Base-by-base conservation (phyloP, 2,329 filamentous ascomycete genomes). In the Pseudogymnoascus sp. region DNA sequence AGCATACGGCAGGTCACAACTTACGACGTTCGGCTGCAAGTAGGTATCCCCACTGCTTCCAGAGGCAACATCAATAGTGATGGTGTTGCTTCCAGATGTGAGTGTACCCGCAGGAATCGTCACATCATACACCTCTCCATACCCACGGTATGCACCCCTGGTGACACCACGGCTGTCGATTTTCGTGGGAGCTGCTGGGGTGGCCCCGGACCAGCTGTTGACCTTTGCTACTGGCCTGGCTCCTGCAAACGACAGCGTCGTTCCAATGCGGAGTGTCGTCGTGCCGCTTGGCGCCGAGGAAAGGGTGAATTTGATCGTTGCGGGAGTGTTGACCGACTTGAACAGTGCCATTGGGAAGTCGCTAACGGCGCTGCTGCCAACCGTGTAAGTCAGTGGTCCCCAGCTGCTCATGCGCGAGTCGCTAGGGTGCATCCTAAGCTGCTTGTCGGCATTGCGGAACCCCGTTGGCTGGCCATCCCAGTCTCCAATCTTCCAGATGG, bases 291-390 rank as follows among this genome's bases (percentile, higher is more conserved):
- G 77, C 2, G 77, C 76, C 14, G 80, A 77, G 11, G 70, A 72
- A 0, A 85, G 76, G 25, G 77, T 79, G 71, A 88, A 85, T 43
- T 78, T 78, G 72, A 88, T 86, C 1, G 81, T 86, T 12, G 82
- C 74, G 0, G 81, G 81, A 63, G 77, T 77, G 72, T 87, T 87
- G 61, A 81, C 79, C 22, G 70, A 71, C 70, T 86, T 83, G 73
- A 86, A 85, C 25, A 87, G 70, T 0, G 85, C 85, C 85, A 88
- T 88, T 43, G 85, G 84, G 68, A 88, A 85, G 62, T 79, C 77
- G 3, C 73, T 72, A 1, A 78, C 68, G 5, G 74, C 69, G 22
- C 79, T 82, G 20, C 77, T 78, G 39, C 83, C 84, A 9, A 86
- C 80, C 1, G 81, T 86, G 72, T 85, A 87, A 0, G 83, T 87